These are phyloP conservation scores for Cladorrhinum sp. DNA, from an alignment of 2,329 filamentous ascomycete species.

Conservation along the genomic window DNA sequence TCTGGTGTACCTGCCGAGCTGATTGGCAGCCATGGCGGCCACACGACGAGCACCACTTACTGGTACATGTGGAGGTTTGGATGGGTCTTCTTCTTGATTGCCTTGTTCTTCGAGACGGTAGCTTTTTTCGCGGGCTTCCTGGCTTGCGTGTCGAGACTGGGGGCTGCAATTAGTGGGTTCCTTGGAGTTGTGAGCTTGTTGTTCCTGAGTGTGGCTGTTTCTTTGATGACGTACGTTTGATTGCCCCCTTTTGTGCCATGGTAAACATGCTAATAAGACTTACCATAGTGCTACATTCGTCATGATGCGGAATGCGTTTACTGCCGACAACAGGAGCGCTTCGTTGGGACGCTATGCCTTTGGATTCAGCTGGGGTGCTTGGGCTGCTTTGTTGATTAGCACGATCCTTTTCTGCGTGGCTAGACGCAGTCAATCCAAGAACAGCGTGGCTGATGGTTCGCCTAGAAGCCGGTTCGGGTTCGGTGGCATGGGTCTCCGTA, in stretches of 20 bases:
- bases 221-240: conserved; percentile 70
- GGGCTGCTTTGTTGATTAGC: conserved; percentile 63
- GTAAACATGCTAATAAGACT: conserved; percentile 15
- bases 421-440: conserved; percentile 42
- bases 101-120: conserved; percentile 70
- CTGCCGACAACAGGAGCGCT: conserved; percentile 52
- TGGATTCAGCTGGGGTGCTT: conserved; percentile 73
- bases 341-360: conserved; percentile 66
- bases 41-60: conserved; percentile 59
- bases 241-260: background rate
- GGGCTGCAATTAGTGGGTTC: conserved; percentile 63
- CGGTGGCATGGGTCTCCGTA: conserved; percentile 42
- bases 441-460: conserved; percentile 2
- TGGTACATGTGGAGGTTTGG: conserved; percentile 88
- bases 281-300: conserved; percentile 59
- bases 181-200: conserved; percentile 60
- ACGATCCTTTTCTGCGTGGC: conserved; percentile 66
- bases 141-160: conserved; percentile 68
- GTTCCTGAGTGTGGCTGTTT: conserved; percentile 64
- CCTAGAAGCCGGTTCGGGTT: conserved; percentile 27
- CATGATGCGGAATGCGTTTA: conserved; percentile 66
- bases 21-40: conserved; percentile 50
- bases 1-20: conserved; percentile 43
- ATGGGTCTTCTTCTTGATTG: conserved; percentile 87
- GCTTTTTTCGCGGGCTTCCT: conserved; percentile 67